Evolutionary conservation across 495 filamentous ascomycete species (phyloP), one percentile per base, ranked within the genome.

Genomic region (Lasiosphaeris hirsuta): DNA sequence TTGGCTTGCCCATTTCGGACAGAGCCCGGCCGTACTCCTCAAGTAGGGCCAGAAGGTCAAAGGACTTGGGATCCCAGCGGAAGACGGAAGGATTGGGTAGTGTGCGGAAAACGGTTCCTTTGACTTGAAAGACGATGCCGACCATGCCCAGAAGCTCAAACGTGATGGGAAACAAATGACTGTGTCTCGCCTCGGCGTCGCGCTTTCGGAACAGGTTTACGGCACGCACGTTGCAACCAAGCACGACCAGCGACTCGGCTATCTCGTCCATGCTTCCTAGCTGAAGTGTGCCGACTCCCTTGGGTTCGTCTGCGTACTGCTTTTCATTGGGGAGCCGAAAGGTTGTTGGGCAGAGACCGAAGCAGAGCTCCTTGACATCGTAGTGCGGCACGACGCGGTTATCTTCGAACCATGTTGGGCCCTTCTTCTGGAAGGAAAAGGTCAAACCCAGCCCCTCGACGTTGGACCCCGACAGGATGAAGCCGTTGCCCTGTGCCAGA

Each of bases 91-190:
- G 74, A 57, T 78, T 78, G n/a, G 74, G 75, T 1, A 78, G 61
- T 47, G 70, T 71, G 9, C 69, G 63, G 54, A 72, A 78, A 47
- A 63, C 67, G 40, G 64, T 66, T 9, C 70, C 62, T 10, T 63
- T 60, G 15, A 75, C 50, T 10, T 72, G 71, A n/a, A 73, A 58
- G 1, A 66, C 63, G 4, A 68, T 61, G 30, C 63, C 67, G 8
- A 76, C 48, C 75, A 78, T 78, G 10, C 72, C 75, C 34, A 78
- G 51, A 14, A 78, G 57, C 43, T 78, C 75, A 41, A 78, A 78
- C 11, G 71, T 51, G 4, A 75, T 62, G 23, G 75, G 73, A 40
- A 75, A 78, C 5, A 78, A 59, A 51, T 78, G 75, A 19, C 51
- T 40, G 35, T 62, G 43, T 10, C 59, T 66, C 53, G 53, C 42